These are phyloP conservation scores for Russula virescens DNA, from an alignment of 768 basidiomycete species.

Conservation along the genomic window DNA sequence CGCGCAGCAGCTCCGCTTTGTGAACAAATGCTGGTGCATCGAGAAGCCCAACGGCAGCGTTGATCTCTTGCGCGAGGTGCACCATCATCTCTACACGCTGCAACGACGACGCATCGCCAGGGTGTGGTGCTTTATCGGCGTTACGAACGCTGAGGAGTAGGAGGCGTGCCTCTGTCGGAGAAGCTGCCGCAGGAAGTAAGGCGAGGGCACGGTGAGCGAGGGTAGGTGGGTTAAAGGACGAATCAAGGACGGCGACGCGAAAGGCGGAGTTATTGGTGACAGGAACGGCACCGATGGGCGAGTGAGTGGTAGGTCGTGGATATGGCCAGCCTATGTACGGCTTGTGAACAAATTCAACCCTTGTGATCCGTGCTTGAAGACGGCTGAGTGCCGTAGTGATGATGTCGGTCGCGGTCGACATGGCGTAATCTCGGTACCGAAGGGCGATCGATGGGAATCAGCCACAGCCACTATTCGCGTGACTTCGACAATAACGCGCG, in stretches of 20 bases:
- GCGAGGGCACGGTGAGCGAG: constrained; percentile 77
- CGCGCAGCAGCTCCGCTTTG: constrained; percentile 59
- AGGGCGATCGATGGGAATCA: neutral
- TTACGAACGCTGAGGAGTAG: constrained; percentile 82
- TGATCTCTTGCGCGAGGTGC: constrained; percentile 51
- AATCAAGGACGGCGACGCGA: constrained; percentile 74
- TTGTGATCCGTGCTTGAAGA: constrained; percentile 42
- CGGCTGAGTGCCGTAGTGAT: constrained; percentile 25
- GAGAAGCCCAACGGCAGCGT: constrained; percentile 70
- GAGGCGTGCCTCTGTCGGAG: constrained; percentile 61
- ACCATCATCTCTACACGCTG: constrained; percentile 87
- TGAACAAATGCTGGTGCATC: constrained; percentile 87
- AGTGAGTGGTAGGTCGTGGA: constrained; percentile 28
- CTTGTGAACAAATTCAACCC: constrained; percentile 55
- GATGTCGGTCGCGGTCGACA: constrained; percentile 1
- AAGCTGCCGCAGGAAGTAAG: constrained; percentile 20
- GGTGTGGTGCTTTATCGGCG: constrained; percentile 71
- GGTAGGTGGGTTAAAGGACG: constrained; percentile 92
- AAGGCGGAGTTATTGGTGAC: constrained; percentile 26
- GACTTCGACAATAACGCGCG: neutral
- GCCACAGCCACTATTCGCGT: neutral
- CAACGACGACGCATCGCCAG: constrained; percentile 64
- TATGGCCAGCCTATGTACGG: constrained; percentile 65
- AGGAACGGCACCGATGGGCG: neutral
- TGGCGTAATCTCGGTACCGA: neutral